Conservation (phyloP, 306 rosid species). For the Castanopsis chinensis region DNA sequence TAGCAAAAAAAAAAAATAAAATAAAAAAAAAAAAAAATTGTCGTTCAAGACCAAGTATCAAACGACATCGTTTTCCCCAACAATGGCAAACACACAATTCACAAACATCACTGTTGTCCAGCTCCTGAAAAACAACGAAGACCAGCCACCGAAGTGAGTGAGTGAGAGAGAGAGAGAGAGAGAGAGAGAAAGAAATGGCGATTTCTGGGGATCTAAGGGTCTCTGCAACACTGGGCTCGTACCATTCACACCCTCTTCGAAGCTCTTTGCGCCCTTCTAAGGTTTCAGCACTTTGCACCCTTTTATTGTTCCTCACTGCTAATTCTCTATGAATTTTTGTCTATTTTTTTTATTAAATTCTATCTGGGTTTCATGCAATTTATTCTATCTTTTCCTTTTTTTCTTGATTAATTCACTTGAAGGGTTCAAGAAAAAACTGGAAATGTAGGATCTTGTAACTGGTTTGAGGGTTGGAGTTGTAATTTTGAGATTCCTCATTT, state of each 20-base stretch:
- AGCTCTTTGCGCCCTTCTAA: slow-evolving; percentile 49
- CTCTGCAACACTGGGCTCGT: slow-evolving; percentile 63
- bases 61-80: not conserved
- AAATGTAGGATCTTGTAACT: slow-evolving; percentile 8
- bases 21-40: too few relatives aligned
- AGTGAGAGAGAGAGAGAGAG: not conserved
- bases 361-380: slow-evolving; percentile 4
- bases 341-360: not conserved
- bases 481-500: not conserved
- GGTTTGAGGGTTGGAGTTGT: not conserved
- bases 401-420: not conserved
- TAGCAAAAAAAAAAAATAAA: too few relatives aligned
- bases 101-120: not conserved
- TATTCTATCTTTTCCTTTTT: not conserved
- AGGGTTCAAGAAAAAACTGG: slow-evolving; percentile 3
- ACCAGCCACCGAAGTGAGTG: not conserved
- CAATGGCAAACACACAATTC: not conserved
- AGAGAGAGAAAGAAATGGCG: slow-evolving; percentile 46
- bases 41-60: not conserved
- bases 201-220: slow-evolving; percentile 69
- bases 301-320: not conserved
- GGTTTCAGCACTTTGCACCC: slow-evolving; percentile 37
- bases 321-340: not conserved
- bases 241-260: slow-evolving; percentile 45
- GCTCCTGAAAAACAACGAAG: not conserved